phyloP scores from a whole-genome alignment of 2,329 filamentous ascomycete species.

The Alternaria brassicae region DNA sequence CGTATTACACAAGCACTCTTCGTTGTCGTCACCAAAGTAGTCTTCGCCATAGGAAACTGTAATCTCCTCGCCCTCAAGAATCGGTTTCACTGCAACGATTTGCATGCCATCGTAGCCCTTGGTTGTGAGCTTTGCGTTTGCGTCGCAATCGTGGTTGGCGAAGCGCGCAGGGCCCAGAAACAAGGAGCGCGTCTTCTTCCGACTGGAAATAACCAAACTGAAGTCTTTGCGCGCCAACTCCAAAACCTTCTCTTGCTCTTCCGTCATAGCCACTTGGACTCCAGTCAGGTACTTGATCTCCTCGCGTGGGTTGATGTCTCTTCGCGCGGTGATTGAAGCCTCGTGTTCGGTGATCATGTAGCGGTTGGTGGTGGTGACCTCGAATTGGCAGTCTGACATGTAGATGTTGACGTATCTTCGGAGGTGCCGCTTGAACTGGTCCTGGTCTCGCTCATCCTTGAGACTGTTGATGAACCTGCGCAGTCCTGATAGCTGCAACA shows the following conservation, averaged over 20 bases:
- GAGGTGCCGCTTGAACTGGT: constrained; percentile 85
- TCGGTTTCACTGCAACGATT: constrained; percentile 82
- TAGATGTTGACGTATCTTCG: constrained; percentile 93
- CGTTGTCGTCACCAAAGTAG: constrained; percentile 95
- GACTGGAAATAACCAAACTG: constrained; percentile 92
- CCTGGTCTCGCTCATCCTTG: constrained; percentile 77
- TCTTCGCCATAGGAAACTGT: constrained; percentile 95
- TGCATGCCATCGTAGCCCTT: constrained; percentile 87
- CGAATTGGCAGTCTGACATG: constrained; percentile 90
- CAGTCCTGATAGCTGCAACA: constrained; percentile 76
- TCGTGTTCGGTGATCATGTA: constrained; percentile 93
- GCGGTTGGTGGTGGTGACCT: constrained; percentile 90
- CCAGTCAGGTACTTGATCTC: constrained; percentile 89
- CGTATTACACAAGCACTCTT: constrained; percentile 89
- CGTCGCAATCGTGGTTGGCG: constrained; percentile 94
- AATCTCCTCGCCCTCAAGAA: constrained; percentile 89
- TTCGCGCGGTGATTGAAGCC: constrained; percentile 83
- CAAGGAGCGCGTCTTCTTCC: constrained; percentile 87
- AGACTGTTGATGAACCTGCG: constrained; percentile 73
- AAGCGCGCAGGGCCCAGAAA: constrained; percentile 96
- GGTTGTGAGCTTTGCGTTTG: constrained; percentile 87
- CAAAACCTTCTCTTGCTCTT: constrained; percentile 84
- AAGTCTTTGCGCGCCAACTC: constrained; percentile 88
- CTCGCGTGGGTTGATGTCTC: constrained; percentile 79
- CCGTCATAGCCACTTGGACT: constrained; percentile 89